phyloP scores from a whole-genome alignment of 768 basidiomycete genomes.

The Trametes cubensis region DNA sequence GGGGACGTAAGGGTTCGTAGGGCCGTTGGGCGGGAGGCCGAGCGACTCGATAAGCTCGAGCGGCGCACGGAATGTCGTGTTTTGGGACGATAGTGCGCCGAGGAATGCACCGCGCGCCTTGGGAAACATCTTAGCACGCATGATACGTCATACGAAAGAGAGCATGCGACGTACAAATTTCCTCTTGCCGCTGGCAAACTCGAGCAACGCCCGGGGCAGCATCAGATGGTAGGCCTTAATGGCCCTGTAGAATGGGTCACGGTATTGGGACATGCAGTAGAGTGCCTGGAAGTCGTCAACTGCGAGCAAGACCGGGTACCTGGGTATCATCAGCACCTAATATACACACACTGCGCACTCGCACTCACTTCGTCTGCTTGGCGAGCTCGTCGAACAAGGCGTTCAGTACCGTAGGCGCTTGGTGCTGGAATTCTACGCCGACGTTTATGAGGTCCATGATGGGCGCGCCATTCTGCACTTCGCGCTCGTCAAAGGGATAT shows the following conservation, averaged over 20 bases:
- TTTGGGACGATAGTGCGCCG: constrained; percentile 65
- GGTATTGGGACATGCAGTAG: constrained; percentile 68
- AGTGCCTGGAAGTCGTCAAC: constrained; percentile 88
- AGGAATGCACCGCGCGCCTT: constrained; percentile 74
- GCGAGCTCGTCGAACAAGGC: constrained; percentile 64
- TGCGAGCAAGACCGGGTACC: constrained; percentile 79
- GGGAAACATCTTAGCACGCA: background rate
- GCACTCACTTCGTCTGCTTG: constrained; percentile 61
- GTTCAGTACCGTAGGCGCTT: constrained; percentile 59
- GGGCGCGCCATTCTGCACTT: constrained; percentile 49
- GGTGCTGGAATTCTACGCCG: constrained; percentile 55
- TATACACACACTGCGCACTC: background rate
- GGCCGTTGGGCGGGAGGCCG: constrained; percentile 43
- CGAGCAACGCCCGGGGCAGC: constrained; percentile 74
- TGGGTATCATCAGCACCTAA: constrained; percentile 32
- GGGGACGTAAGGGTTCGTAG: constrained; percentile 57
- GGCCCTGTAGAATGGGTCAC: constrained; percentile 67
- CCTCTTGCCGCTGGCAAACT: constrained; percentile 73
- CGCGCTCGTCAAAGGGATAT: constrained; percentile 35
- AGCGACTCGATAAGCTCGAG: constrained; percentile 70
- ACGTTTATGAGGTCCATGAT: constrained; percentile 58
- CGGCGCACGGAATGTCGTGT: constrained; percentile 59
- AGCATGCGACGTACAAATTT: constrained; percentile 55
- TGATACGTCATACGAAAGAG: background rate
- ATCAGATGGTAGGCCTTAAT: constrained; percentile 81